Evolutionary conservation across 352 stramenopile genomes (phyloP), one percentile per base, ranked within the genome.

Genomic region (Lagenidium giganteum): DNA sequence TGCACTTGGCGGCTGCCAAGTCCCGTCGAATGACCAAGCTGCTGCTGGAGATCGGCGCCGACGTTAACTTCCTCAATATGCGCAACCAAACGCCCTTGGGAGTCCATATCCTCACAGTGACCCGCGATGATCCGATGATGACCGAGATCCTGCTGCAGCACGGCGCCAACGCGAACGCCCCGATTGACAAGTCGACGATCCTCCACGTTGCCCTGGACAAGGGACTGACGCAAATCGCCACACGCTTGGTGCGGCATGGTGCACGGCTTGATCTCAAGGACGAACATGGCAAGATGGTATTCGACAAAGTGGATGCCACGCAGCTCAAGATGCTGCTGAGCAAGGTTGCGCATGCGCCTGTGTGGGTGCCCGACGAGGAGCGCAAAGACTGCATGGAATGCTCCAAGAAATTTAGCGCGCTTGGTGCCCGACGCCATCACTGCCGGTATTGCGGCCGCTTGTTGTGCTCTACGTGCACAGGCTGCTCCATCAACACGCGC

Each of bases 61-160:
- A 81, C 42, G 64, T 79, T 12, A 83, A 83, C 40, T 71, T 80
- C 37, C 47, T 80, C 47, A 85, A 85, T 50, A 78, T 77, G 68
- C 62, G 69, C 51, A 81, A 82, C 54, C 69, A 85, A 40, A 83
- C 72, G 24, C 70, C 72, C 8, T 31, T 85, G 25, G 70, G 72
- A 5, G 67, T 85, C n/a, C 72, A 85, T 47, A 70, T 85, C 37
- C 56, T 81, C 37, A 83, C 70, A 7, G 57, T 65, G 30, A 72
- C 67, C 32, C 54, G 57, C 29, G 72, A 85, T 34, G 72, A 85
- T 38, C 67, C 72, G 34, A 81, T 59, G 11, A 54, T 83, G 29
- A 81, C 70, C 17, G 72, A 85, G 51, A 69, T 76, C 25, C 23
- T 85, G 37, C 59, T 85, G 47, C 64, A 83, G 49, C 57, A 76